These are phyloP conservation scores for Garcia nutans DNA, from an alignment of 345 rosid genomes.

Conservation along the genomic window DNA sequence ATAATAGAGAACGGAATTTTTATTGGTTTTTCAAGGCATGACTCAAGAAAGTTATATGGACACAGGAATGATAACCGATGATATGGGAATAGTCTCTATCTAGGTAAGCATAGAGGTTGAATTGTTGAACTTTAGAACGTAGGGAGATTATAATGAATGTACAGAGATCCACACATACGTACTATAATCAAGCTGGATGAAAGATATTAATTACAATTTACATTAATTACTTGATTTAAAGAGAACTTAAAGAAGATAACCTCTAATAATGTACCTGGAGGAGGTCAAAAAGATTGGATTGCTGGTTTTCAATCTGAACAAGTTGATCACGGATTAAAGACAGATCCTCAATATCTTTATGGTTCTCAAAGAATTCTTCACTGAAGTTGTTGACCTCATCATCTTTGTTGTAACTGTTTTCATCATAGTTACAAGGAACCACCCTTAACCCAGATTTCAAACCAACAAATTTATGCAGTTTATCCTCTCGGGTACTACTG, in stretches of 20 bases:
- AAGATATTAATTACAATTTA: neutral
- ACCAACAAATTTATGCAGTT: conserved; percentile 41
- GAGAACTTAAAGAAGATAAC: conserved; percentile 1
- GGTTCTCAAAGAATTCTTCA: conserved; percentile 43
- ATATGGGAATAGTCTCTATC: neutral
- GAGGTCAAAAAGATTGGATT: conserved; percentile 65
- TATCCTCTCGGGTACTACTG: conserved; percentile 31
- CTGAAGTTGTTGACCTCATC: conserved; percentile 21
- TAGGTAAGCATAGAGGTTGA: neutral
- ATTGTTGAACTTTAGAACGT: neutral
- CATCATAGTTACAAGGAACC: conserved; percentile 58
- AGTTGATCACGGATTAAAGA: conserved; percentile 66
- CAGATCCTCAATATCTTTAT: conserved; percentile 62
- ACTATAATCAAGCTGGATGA: neutral
- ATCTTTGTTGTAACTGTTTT: conserved; percentile 31
- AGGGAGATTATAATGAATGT: neutral
- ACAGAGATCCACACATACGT: neutral
- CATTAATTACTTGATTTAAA: neutral
- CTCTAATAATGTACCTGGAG: conserved; percentile 63
- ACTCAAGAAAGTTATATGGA: neutral
- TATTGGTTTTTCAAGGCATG: neutral
- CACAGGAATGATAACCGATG: neutral
- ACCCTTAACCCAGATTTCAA: conserved; percentile 54
- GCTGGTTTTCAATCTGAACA: conserved; percentile 83
- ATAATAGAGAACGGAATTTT: neutral